Base-by-base conservation (phyloP, 2,329 filamentous ascomycete genomes). In the Penicillium sp. region DNA sequence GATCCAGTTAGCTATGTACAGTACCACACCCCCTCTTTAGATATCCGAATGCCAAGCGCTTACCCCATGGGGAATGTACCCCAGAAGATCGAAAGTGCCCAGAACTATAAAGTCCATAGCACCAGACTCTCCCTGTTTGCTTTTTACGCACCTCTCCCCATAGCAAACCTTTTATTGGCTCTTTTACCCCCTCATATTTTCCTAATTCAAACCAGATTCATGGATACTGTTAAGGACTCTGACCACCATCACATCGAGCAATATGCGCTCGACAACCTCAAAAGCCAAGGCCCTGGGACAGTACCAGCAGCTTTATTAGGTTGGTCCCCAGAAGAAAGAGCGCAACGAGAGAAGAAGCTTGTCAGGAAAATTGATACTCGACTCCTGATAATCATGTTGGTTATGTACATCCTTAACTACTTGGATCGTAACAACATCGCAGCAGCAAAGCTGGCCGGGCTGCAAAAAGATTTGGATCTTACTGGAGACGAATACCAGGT, bases 401-500 rank as follows among this genome's bases (percentile, higher is more conserved):
- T 56, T 38, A 56, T 56, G 35, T 56, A 51, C 26, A 56, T 56
- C 18, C 47, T 56, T 35, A 56, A 56, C 35, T 56, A 56, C 30
- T 33, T 56, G 1, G 55, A 56, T 43, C 47, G 55, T 28, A 43
- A 56, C n/a, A 56, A 56, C n/a, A 56, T 56, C 8, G 47, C 55
- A n/a, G 38, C 47, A 3, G 55, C 55, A 7, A 38, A 30, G 1
- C 38, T 56, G 40, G 47, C 47, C 5, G 43, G 48, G 12, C 40
- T 56, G 28, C 30, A 56, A 30, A 14, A 47, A n/a, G 47, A 51
- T 40, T 47, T 56, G 40, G 9, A 52, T 18, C 24, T 56, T 14
- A 26, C 35, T 30, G 47, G 24, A 14, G 28, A 28, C 8, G 38
- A 56, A 30, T 55, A 55, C 20, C 52, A 55, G 48, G 48, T 51